phyloP scores from a whole-genome alignment of 768 basidiomycete genomes.

The Leccinellum luteum region DNA sequence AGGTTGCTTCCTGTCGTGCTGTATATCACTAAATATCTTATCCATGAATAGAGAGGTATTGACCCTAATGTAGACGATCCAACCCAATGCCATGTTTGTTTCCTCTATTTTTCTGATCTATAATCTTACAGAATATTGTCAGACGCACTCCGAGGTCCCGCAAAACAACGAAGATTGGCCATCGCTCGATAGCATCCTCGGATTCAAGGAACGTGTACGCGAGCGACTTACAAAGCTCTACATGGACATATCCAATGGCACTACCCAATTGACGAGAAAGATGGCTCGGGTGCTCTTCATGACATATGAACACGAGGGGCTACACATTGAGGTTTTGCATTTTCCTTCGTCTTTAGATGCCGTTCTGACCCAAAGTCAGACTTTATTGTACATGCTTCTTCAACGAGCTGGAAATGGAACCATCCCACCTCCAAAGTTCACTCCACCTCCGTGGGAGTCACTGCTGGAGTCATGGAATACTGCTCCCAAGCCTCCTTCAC shows the following conservation, averaged over 20 bases:
- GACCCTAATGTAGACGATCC: slow-evolving; percentile 95
- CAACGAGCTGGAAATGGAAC: slow-evolving; percentile 79
- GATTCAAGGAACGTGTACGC: slow-evolving; percentile 77
- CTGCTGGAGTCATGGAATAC: slow-evolving; percentile 49
- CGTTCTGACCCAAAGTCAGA: slow-evolving; percentile 38
- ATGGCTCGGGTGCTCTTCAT: slow-evolving; percentile 83
- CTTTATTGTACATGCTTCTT: slow-evolving; percentile 91
- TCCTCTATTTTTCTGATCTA: background rate
- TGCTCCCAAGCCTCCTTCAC: slow-evolving; percentile 39
- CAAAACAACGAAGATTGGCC: slow-evolving; percentile 85
- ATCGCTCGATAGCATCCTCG: slow-evolving; percentile 59
- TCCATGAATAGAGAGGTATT: slow-evolving; percentile 72
- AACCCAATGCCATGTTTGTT: slow-evolving; percentile 73
- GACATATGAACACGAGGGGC: slow-evolving; percentile 87
- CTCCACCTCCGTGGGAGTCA: slow-evolving; percentile 65
- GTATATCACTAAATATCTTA: slow-evolving; percentile 3
- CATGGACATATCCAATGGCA: slow-evolving; percentile 57
- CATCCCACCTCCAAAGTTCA: slow-evolving; percentile 73
- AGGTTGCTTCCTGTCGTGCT: slow-evolving; percentile 7
- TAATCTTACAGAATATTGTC: slow-evolving; percentile 4
- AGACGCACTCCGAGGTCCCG: slow-evolving; percentile 92
- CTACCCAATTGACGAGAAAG: slow-evolving; percentile 53
- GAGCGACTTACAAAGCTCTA: slow-evolving; percentile 72
- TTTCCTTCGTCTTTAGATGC: background rate
- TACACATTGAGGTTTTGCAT: slow-evolving; percentile 69